Evolutionary conservation across 1,284 basidiomycete genomes (phyloP).

Genomic region (Cryptococcus sp.): DNA sequence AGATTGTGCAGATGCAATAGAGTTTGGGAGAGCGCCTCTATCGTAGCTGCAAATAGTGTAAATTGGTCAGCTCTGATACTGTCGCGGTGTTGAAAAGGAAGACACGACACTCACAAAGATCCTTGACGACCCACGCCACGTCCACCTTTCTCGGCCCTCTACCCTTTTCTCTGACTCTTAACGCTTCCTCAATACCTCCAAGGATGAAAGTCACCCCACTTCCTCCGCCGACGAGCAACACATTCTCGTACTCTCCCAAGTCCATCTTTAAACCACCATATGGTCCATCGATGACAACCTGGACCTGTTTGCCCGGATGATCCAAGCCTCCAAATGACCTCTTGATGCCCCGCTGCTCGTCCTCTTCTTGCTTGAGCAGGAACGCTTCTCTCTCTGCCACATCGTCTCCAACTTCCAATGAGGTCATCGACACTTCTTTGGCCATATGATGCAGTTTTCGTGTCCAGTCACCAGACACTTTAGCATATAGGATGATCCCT

Average conservation of each 20-base stretch:
- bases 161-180: slow-evolving; percentile 26
- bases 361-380: slow-evolving; percentile 12
- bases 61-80: slow-evolving; percentile 1
- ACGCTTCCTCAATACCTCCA: slow-evolving; percentile 44
- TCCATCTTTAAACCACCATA: slow-evolving; percentile 48
- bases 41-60: slow-evolving; percentile 26
- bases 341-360: slow-evolving; percentile 3
- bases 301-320: slow-evolving; percentile 38
- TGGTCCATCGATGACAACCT: slow-evolving; percentile 47
- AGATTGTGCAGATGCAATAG: slow-evolving; percentile 30
- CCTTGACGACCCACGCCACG: slow-evolving; percentile 45
- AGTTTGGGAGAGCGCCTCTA: slow-evolving; percentile 40
- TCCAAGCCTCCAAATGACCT: slow-evolving; percentile 12
- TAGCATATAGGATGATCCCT: slow-evolving; percentile 49
- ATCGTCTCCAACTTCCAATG: slow-evolving; percentile 28
- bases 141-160: slow-evolving; percentile 29
- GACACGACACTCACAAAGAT: slow-evolving; percentile 37
- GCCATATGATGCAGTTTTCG: slow-evolving; percentile 39
- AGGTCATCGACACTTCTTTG: slow-evolving; percentile 8
- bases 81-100: neutral
- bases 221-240: slow-evolving; percentile 47
- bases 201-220: slow-evolving; percentile 49
- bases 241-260: slow-evolving; percentile 34
- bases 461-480: slow-evolving; percentile 48
- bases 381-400: slow-evolving; percentile 34